A percentile compares a stretch with the other conserved stretches of the same genome.
Evolutionary conservation across 495 filamentous ascomycete species (phyloP).

Genomic region (Penicillium ucsense): DNA sequence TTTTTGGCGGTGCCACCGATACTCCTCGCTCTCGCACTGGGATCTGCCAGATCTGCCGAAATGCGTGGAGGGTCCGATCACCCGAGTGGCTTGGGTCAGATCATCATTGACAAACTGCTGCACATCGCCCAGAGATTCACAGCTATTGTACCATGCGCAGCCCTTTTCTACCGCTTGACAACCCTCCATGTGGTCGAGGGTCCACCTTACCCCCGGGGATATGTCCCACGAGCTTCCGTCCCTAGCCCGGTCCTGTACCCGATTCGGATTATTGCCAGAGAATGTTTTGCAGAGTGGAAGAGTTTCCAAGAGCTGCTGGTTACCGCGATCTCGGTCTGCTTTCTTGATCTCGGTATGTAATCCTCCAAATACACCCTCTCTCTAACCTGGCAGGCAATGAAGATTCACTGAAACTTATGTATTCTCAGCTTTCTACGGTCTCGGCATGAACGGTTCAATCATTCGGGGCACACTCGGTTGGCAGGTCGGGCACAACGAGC

Average conservation of each 20-base stretch:
- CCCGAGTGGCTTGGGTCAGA: too few relatives aligned
- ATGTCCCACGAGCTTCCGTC: not conserved
- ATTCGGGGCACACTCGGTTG: slow-evolving; percentile 62
- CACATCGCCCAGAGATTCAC: too few relatives aligned
- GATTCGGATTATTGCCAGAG: slow-evolving; percentile 54
- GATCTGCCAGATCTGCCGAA: too few relatives aligned
- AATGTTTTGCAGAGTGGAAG: slow-evolving; percentile 56
- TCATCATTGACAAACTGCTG: too few relatives aligned
- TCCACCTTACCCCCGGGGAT: too few relatives aligned
- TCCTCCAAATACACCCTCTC: too few relatives aligned
- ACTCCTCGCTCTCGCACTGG: too few relatives aligned
- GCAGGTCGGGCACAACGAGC: slow-evolving; percentile 44
- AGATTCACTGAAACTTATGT: not conserved
- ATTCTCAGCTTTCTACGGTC: slow-evolving; percentile 61
- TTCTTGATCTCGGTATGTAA: slow-evolving; percentile 49
- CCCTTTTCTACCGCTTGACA: too few relatives aligned
- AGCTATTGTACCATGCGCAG: too few relatives aligned
- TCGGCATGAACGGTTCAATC: slow-evolving; percentile 65
- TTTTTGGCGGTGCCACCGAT: too few relatives aligned
- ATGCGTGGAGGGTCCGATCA: too few relatives aligned
- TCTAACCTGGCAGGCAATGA: not conserved
- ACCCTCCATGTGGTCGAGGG: too few relatives aligned
- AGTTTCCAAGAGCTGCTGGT: slow-evolving; percentile 63
- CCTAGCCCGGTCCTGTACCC: slow-evolving; percentile 50
- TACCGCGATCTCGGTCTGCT: slow-evolving; percentile 72